Evolutionary conservation across 345 rosid genomes (phyloP).

Genomic region (Linum usitatissimum): DNA sequence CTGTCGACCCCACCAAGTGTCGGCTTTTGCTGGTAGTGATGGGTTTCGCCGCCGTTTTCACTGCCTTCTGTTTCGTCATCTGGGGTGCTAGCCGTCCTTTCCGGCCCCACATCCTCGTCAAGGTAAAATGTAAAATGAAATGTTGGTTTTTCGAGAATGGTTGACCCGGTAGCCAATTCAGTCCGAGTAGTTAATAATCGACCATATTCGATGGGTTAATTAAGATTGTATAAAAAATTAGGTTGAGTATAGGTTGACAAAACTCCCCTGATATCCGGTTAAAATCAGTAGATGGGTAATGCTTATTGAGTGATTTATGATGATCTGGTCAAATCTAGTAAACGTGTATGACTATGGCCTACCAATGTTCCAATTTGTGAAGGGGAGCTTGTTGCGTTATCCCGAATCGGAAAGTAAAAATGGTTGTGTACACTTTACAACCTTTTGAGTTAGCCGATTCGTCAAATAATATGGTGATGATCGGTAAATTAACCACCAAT

Average conservation of each 20-base stretch:
- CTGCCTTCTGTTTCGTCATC: conserved; percentile 9
- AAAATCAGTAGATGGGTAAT: no score
- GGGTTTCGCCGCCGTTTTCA: conserved; percentile 3
- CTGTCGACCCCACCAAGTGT: background rate
- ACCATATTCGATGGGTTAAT: background rate
- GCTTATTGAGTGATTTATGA: no score
- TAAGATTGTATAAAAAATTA: background rate
- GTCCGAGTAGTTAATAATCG: background rate
- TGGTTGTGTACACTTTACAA: no score
- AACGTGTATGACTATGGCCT: background rate
- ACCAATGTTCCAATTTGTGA: background rate
- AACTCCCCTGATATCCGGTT: no score
- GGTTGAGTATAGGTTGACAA: no score
- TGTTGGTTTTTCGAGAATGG: background rate
- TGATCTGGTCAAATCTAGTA: no score
- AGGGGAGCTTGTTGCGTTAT: background rate
- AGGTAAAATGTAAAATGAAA: conserved; percentile 9
- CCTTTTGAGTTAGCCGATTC: no score
- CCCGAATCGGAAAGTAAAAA: no score
- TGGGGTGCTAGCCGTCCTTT: conserved; percentile 20
- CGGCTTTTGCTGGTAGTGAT: conserved; percentile 6
- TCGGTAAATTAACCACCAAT: no score
- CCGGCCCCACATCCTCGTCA: conserved; percentile 9
- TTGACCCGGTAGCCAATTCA: background rate
- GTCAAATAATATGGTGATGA: no score